Percentiles rank a stretch among this genome's conserved stretches.
Evolutionary conservation across 805 yeast species (phyloP).

Genomic region (Metschnikowia santaceciliae): DNA sequence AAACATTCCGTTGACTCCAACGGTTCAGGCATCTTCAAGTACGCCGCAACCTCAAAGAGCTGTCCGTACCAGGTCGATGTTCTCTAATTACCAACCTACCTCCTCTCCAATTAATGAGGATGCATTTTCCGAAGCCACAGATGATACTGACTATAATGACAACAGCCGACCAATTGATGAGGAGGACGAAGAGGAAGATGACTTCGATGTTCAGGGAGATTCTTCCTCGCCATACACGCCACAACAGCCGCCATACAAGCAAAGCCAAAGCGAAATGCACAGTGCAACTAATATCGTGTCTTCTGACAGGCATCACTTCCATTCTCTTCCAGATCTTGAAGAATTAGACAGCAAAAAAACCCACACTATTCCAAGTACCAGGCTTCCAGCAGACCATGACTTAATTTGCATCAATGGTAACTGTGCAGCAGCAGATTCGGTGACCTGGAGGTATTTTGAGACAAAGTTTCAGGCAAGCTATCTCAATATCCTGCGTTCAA

Average conservation of each 20-base stretch:
- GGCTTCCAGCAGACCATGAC: constrained; percentile 38
- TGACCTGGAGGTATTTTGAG: constrained; percentile 44
- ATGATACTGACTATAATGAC: constrained; percentile 36
- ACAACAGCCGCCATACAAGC: constrained; percentile 37
- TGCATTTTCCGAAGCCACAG: constrained; percentile 30
- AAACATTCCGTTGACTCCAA: constrained; percentile 16
- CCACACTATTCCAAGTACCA: constrained; percentile 37
- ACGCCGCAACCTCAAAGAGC: constrained; percentile 32
- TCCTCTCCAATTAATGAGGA: constrained; percentile 44
- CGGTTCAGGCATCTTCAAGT: constrained; percentile 11
- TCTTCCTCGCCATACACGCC: constrained; percentile 39
- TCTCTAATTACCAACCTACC: constrained; percentile 27
- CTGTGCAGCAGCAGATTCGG: constrained; percentile 36
- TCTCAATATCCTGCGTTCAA: constrained; percentile 35
- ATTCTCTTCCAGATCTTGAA: constrained; percentile 41
- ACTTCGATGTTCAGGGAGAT: constrained; percentile 24
- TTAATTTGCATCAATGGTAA: constrained; percentile 38
- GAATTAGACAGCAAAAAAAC: constrained; percentile 42
- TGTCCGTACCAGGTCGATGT: constrained; percentile 42
- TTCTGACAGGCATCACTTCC: constrained; percentile 24
- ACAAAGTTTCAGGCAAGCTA: constrained; percentile 34
- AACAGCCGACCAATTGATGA: constrained; percentile 16
- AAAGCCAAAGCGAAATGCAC: constrained; percentile 6
- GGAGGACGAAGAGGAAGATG: constrained; percentile 26
- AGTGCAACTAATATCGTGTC: constrained; percentile 9